Percentiles rank a stretch among this genome's conserved stretches.
Conservation (phyloP, 352 stramenopile genomes). For the Phytophthora lateralis region DNA sequence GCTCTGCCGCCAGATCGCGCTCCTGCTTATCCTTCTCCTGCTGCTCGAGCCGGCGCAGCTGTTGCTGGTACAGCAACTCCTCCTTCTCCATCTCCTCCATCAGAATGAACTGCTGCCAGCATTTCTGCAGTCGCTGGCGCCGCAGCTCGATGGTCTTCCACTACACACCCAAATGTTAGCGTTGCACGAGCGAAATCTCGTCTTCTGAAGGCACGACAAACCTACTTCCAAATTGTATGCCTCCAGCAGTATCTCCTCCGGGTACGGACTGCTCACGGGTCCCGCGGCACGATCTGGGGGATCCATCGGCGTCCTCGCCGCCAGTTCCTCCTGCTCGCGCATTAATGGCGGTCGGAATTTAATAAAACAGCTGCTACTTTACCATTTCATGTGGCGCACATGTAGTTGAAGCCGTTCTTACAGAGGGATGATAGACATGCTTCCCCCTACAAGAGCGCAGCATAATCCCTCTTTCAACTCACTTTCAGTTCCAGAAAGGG, state of each 20-base stretch:
- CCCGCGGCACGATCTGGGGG: slow-evolving; percentile 16
- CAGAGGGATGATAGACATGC: slow-evolving; percentile 39
- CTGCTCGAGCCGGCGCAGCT: slow-evolving; percentile 29
- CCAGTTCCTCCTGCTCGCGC: background rate
- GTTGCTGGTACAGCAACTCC: slow-evolving; percentile 42
- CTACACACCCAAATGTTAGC: slow-evolving; percentile 29
- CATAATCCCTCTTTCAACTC: slow-evolving; percentile 19
- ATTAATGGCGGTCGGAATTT: background rate
- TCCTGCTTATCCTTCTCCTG: slow-evolving; percentile 26
- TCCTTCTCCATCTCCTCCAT: slow-evolving; percentile 60
- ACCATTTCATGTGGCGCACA: slow-evolving; percentile 2
- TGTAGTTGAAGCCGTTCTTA: slow-evolving; percentile 46
- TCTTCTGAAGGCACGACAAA: background rate
- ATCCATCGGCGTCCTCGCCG: slow-evolving; percentile 29
- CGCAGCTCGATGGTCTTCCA: slow-evolving; percentile 70
- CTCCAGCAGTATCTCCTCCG: slow-evolving; percentile 66
- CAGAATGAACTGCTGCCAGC: slow-evolving; percentile 55
- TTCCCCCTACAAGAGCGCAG: slow-evolving; percentile 18
- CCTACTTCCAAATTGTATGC: slow-evolving; percentile 66
- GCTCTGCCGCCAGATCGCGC: background rate
- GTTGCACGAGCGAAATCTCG: background rate
- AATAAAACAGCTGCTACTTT: background rate
- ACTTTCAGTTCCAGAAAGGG: slow-evolving; percentile 15
- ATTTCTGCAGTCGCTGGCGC: slow-evolving; percentile 58
- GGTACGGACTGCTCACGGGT: slow-evolving; percentile 21